Percentiles rank a stretch among this genome's conserved stretches.
Conservation (phyloP, 1,284 basidiomycete genomes). For the Inonotus hispidus region DNA sequence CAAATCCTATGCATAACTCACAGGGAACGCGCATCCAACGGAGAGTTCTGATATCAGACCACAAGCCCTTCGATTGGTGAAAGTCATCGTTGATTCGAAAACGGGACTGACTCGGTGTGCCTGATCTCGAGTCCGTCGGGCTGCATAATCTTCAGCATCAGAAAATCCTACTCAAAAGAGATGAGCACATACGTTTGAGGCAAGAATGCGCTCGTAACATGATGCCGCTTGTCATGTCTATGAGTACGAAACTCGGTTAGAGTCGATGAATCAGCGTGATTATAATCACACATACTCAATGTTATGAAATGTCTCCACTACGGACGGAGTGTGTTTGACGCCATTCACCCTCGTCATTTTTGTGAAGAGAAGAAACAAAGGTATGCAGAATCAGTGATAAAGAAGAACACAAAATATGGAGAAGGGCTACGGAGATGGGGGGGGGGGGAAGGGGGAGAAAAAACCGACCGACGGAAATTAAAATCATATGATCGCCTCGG, state of each 20-base stretch:
- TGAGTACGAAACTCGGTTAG: background rate
- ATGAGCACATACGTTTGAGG: slow-evolving; percentile 50
- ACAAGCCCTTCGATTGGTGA: slow-evolving; percentile 19
- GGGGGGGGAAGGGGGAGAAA: background rate
- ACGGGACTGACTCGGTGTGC: slow-evolving; percentile 7
- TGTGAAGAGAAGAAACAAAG: background rate
- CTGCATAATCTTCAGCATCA: background rate
- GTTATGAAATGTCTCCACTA: slow-evolving; percentile 21
- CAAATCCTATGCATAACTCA: slow-evolving; percentile 30
- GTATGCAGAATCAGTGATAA: too few relatives aligned
- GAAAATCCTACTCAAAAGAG: background rate
- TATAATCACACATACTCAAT: slow-evolving; percentile 31
- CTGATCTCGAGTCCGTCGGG: slow-evolving; percentile 12
- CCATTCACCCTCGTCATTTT: slow-evolving; percentile 3
- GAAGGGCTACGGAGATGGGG: background rate
- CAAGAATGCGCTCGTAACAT: slow-evolving; percentile 53
- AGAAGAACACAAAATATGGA: background rate
- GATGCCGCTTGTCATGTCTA: slow-evolving; percentile 50
- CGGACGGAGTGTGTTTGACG: slow-evolving; percentile 18
- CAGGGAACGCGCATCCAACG: slow-evolving; percentile 77
- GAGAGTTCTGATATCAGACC: slow-evolving; percentile 36
- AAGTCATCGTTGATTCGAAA: slow-evolving; percentile 10
- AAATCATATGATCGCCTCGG: background rate
- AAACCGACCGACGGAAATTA: background rate
- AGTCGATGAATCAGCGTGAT: background rate